These are phyloP conservation scores for Lizonia empirigonia DNA, from an alignment of 2,329 filamentous ascomycete genomes.

Conservation along the genomic window DNA sequence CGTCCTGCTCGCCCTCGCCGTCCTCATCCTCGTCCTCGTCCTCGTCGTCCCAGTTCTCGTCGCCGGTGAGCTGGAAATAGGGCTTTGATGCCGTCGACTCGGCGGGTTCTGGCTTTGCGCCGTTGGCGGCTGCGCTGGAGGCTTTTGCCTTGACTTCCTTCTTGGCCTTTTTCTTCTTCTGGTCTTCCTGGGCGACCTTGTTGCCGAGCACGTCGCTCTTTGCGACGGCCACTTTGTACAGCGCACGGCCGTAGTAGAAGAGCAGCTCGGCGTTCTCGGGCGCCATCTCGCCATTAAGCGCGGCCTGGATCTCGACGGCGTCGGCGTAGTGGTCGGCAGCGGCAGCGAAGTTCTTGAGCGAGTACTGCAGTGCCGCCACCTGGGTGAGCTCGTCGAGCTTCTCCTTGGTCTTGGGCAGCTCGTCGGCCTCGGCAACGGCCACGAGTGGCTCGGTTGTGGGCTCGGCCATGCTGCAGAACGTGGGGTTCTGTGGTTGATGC, in stretches of 20 bases:
- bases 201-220: slow-evolving; percentile 94
- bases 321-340: slow-evolving; percentile 87
- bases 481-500: not conserved
- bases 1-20: slow-evolving; percentile 54
- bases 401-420: slow-evolving; percentile 57
- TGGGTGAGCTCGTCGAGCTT: slow-evolving; percentile 78
- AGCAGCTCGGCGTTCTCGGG: slow-evolving; percentile 91
- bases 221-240: slow-evolving; percentile 91
- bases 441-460: slow-evolving; percentile 25
- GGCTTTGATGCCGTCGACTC: slow-evolving; percentile 67
- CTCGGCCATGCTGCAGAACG: slow-evolving; percentile 31
- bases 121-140: slow-evolving; percentile 33
- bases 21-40: slow-evolving; percentile 65
- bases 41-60: slow-evolving; percentile 79
- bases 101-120: slow-evolving; percentile 50
- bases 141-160: slow-evolving; percentile 48
- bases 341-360: slow-evolving; percentile 83
- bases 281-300: slow-evolving; percentile 89
- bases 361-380: slow-evolving; percentile 82
- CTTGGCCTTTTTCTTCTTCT: slow-evolving; percentile 59
- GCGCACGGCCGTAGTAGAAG: slow-evolving; percentile 89
- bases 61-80: slow-evolving; percentile 89
- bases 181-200: slow-evolving; percentile 67
- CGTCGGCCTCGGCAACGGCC: slow-evolving; percentile 26
- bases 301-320: slow-evolving; percentile 86